Evolutionary conservation across 805 yeast species (phyloP), one percentile per base, ranked within the genome.

Genomic region (Dipodascopsis tothii): DNA sequence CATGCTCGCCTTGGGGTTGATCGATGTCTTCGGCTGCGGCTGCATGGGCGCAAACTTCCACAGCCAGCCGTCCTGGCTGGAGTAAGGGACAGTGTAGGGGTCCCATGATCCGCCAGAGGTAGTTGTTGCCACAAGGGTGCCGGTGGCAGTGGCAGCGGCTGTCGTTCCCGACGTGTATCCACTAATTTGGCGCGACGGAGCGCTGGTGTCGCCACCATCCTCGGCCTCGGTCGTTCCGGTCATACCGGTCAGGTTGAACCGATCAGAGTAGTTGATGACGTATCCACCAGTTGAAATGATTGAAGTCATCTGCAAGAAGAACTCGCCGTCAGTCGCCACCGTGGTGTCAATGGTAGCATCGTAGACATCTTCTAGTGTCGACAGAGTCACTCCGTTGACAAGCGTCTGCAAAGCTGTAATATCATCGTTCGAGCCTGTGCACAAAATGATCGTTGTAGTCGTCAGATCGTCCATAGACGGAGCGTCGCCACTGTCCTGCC

Each of bases 11-110:
- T 54, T 45, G 32, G 69, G 75, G 0, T 95, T 83, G 21, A 86
- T 75, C 6, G 65, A 66, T 1, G 82, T 58, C 3, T 81, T 84
- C 4, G 98, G 96, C 64, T 86, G 95, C 46, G 70, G 61, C 66
- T 88, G 96, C 95, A 87, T 85, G 41, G 96, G 96, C 1, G 97
- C 96, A 62, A 66, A 84, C 56, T 88, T 74, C 6, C 84, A 76
- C 18, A 55, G 63, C 47, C 56, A 55, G 23, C 95, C 95, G 0
- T 92, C 81, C 66, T 90, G 97, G 55, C 56, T 51, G 2, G 84
- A 74, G 65, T 88, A 90, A 2, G 94, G 73, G 4, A 87, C 66
- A 2, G 80, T 60, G 61, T 81, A 81, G 2, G 86, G 79, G 38
- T 45, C 25, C n/a, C 20, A 4, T 21, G 38, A 14, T 22, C 19